Evolutionary conservation across 202 grass and related monocot genomes (phyloP), one percentile per base, ranked within the genome.

Genomic region (Schoenoplectus triqueter): DNA sequence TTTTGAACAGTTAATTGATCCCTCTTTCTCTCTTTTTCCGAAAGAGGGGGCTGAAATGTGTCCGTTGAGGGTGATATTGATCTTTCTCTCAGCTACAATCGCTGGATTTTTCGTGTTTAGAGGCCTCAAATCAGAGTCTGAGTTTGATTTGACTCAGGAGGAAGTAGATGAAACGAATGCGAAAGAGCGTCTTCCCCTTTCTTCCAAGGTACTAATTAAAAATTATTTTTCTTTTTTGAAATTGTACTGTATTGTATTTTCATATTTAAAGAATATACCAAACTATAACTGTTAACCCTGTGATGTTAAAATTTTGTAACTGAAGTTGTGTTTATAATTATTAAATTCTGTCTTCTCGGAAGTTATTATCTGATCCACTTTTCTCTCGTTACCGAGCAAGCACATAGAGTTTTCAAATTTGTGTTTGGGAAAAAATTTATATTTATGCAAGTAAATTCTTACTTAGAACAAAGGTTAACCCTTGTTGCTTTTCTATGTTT

Each of bases 31-130:
- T 66, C 44, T 2, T 55, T 67, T 83, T 83, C 42, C 50, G 6
- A 69, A 83, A 42, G 19, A 50, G 59, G 46, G 42, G 3, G 22
- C 19, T 4, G 59, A 61, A 73, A 97, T 96, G 96, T 99, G 96
- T 83, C 96, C 95, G 20, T 86, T 98, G 72, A 85, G 95, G 78
- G 89, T 98, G 14, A 86, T 98, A 44, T 85, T 95, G 85, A 95
- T 98, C 84, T 95, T 98, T 78, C 89, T 98, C 42, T 95, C 95
- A 49, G 95, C 95, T 80, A 95, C 95, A 70, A 64, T 98, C 84
- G 95, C 92, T 69, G 96, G 96, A 1, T 96, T 99, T 89, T 96
- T 96, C 84, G 68, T 99, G 82, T 60, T 99, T 72, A 77, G 93
- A 41, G 88, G 90, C 10, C 86, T 99, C 79, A 85, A 90, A 51